Evolutionary conservation across 331 rosid genomes (phyloP).

Genomic region (Rosa hybrid): DNA sequence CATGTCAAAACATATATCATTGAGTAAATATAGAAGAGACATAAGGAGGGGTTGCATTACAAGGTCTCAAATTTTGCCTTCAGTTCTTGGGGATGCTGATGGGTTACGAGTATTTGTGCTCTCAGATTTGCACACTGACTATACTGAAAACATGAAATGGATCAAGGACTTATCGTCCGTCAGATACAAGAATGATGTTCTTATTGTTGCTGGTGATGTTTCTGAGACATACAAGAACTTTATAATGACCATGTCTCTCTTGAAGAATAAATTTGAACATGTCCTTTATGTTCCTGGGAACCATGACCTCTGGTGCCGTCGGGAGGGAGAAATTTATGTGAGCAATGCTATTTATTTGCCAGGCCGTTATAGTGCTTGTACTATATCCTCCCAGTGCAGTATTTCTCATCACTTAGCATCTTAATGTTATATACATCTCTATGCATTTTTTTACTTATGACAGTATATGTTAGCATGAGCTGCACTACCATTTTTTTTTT

Average conservation of each 20-base stretch:
- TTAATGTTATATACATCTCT: constrained; percentile 1
- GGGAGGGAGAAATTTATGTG: constrained; percentile 52
- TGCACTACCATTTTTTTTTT: neutral
- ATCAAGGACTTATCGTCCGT: constrained; percentile 45
- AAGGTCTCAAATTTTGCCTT: constrained; percentile 49
- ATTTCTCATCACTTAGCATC: neutral
- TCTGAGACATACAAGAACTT: constrained; percentile 64
- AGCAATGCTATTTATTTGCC: constrained; percentile 29
- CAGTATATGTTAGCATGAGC: neutral
- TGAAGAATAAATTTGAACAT: constrained; percentile 65
- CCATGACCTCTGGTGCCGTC: constrained; percentile 85
- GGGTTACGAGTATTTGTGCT: constrained; percentile 65
- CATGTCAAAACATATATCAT: constrained; percentile 37
- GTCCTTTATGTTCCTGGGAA: constrained; percentile 76
- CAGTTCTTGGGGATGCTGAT: constrained; percentile 34
- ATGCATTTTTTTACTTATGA: neutral
- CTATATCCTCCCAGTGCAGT: neutral
- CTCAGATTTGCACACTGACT: constrained; percentile 81
- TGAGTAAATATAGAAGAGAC: constrained; percentile 34
- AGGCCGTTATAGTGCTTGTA: neutral
- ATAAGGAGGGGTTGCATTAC: constrained; percentile 30
- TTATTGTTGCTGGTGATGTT: constrained; percentile 79
- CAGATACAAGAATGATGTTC: constrained; percentile 51
- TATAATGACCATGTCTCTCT: constrained; percentile 61
- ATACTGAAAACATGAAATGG: constrained; percentile 77